These are phyloP conservation scores for Penicillium macrosclerotiorum DNA, from an alignment of 495 filamentous ascomycete genomes.

Conservation along the genomic window DNA sequence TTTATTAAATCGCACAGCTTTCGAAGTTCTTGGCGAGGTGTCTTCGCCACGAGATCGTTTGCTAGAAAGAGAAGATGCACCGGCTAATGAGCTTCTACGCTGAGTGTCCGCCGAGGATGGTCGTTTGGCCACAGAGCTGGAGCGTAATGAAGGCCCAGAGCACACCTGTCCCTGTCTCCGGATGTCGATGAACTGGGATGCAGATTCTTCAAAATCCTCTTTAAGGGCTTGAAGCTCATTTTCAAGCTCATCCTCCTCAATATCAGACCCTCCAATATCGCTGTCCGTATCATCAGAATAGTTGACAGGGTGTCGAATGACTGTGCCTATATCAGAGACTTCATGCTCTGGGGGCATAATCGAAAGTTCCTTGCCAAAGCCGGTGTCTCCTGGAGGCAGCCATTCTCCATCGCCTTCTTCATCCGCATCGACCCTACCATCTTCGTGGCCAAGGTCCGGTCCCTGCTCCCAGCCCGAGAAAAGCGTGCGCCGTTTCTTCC, in stretches of 20 bases:
- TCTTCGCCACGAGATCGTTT: constrained; percentile 25
- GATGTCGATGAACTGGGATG: constrained; percentile 22
- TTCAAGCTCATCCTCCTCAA: constrained; percentile 39
- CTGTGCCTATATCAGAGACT: constrained; percentile 38
- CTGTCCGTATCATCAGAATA: constrained; percentile 31
- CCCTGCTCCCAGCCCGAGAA: constrained; percentile 32
- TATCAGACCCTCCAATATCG: constrained; percentile 37
- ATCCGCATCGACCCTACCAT: not conserved
- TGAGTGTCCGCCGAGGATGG: constrained; percentile 18
- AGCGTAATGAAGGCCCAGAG: constrained; percentile 15
- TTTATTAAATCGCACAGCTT: constrained; percentile 35
- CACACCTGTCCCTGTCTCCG: constrained; percentile 11
- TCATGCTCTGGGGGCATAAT: constrained; percentile 28
- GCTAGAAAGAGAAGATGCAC: constrained; percentile 26
- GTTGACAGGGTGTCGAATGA: constrained; percentile 39
- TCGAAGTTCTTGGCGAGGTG: constrained; percentile 28
- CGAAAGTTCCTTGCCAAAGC: constrained; percentile 27
- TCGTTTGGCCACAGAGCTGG: constrained; percentile 16
- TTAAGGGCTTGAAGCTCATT: constrained; percentile 45
- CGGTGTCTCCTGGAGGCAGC: constrained; percentile 24
- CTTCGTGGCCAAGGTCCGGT: constrained; percentile 6
- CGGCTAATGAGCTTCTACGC: constrained; percentile 13
- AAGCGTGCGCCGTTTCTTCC: constrained; percentile 64
- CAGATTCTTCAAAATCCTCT: constrained; percentile 37
- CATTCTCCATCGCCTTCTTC: constrained; percentile 41